These are phyloP conservation scores for Syncephalastrum monosporum DNA, from an alignment of 371 early-diverging fungal species.

Conservation along the genomic window DNA sequence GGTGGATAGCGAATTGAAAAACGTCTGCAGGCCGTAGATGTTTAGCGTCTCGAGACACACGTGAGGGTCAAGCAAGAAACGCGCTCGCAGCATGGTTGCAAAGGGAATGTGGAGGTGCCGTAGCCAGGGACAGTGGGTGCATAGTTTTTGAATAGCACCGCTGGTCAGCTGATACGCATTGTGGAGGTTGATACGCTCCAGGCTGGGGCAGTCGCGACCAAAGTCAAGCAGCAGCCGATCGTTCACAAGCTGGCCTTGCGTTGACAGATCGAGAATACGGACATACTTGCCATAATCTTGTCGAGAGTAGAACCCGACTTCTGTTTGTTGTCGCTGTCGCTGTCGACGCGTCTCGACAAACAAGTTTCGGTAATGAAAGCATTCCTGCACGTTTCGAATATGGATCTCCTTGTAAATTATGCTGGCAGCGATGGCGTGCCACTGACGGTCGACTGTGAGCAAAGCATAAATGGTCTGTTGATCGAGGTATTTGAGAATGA, in stretches of 20 bases:
- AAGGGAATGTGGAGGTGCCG: too few species aligned
- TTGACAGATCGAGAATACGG: conserved; percentile 12
- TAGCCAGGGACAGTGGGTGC: too few species aligned
- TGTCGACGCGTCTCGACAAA: conserved; percentile 16
- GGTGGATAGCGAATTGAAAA: too few species aligned
- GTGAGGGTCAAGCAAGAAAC: too few species aligned
- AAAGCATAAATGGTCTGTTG: conserved; percentile 6
- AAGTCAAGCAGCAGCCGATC: conserved; percentile 10
- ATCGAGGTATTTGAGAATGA: conserved; percentile 4
- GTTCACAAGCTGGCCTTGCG: conserved; percentile 4
- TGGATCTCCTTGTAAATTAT: conserved; percentile 3
- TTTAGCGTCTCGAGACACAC: too few species aligned
- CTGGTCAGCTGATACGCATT: not conserved
- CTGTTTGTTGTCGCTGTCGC: conserved; percentile 2
- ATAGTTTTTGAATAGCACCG: too few species aligned
- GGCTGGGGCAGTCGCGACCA: conserved; percentile 8
- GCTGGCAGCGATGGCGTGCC: conserved; percentile 6
- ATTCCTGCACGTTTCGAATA: conserved; percentile 4
- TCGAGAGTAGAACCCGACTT: conserved; percentile 7
- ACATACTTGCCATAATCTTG: conserved; percentile 10
- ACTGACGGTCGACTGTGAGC: conserved; percentile 12
- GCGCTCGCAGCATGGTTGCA: too few species aligned
- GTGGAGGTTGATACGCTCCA: conserved; percentile 14
- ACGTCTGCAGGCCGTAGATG: too few species aligned
- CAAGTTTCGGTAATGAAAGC: conserved; percentile 13